phyloP scores from a whole-genome alignment of 139 green algal species.

The Chlamydomonas sphaeroides region DNA sequence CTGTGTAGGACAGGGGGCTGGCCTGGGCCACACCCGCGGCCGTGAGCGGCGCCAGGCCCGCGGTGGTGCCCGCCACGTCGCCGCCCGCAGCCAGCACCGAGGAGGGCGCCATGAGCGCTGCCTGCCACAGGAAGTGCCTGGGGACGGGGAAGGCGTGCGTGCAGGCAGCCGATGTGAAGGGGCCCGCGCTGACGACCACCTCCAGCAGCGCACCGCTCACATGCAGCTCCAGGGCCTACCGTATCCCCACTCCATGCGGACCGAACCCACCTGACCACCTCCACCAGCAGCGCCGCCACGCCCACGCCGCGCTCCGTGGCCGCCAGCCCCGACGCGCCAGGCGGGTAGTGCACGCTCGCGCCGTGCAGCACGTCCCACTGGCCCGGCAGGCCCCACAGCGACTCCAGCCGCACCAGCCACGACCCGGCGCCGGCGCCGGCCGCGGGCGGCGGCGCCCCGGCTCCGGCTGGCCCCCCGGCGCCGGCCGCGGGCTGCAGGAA shows the following conservation, averaged over 20 bases:
- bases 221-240: neutral
- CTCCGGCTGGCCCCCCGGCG: neutral
- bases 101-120: conserved; percentile 26
- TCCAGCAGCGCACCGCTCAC: too few relatives aligned
- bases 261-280: conserved; percentile 29
- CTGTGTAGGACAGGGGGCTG: neutral
- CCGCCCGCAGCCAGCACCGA: neutral
- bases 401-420: conserved; percentile 33
- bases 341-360: conserved; percentile 2
- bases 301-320: conserved; percentile 16
- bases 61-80: conserved; percentile 15
- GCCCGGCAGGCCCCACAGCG: conserved; percentile 42
- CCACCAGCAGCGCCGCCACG: conserved; percentile 20
- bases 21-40: neutral
- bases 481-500: conserved; percentile 16
- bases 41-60: conserved; percentile 11
- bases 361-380: conserved; percentile 44
- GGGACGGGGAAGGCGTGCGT: neutral
- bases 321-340: neutral
- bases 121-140: conserved; percentile 16
- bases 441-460: neutral
- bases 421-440: neutral
- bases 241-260: neutral
- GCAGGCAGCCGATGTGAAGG: neutral
- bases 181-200: too few relatives aligned